Evolutionary conservation across 2,329 filamentous ascomycete genomes (phyloP).

Genomic region (Pezicula rhizophila): DNA sequence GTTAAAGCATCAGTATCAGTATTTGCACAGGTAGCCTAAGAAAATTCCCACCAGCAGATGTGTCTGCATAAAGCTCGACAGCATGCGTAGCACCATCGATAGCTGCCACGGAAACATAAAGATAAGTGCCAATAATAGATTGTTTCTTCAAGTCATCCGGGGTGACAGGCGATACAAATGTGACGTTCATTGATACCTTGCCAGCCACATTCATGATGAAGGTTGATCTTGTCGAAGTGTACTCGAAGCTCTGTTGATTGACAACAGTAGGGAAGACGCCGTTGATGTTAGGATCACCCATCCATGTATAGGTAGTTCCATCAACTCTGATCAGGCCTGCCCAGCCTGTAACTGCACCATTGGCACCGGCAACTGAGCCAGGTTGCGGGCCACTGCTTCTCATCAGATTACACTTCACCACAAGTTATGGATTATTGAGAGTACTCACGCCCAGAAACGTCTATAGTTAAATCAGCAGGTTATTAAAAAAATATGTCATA

Average conservation of each 20-base stretch:
- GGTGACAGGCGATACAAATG: conserved; percentile 67
- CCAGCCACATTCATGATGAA: conserved; percentile 61
- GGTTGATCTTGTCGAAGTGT: conserved; percentile 65
- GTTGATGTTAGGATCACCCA: conserved; percentile 49
- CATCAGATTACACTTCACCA: neutral
- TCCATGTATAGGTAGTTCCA: conserved; percentile 57
- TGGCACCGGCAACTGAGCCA: conserved; percentile 12
- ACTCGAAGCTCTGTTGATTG: conserved; percentile 58
- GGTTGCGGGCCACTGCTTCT: conserved; percentile 19
- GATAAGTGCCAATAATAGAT: conserved; percentile 65
- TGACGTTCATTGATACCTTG: conserved; percentile 58
- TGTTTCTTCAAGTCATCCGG: conserved; percentile 60
- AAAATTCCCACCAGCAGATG: conserved; percentile 53
- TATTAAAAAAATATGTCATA: neutral
- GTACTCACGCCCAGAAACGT: conserved; percentile 23
- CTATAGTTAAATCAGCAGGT: conserved; percentile 14
- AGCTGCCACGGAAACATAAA: conserved; percentile 57
- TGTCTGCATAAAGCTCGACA: conserved; percentile 67
- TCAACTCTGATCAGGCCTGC: conserved; percentile 66
- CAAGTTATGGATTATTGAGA: neutral
- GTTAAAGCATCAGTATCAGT: no score
- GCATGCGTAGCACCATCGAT: conserved; percentile 55
- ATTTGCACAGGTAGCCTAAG: no score
- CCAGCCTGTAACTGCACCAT: conserved; percentile 49
- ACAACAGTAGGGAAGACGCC: conserved; percentile 27